Conservation (phyloP, 2,329 filamentous ascomycete genomes). For the Neofusicoccum sp. region DNA sequence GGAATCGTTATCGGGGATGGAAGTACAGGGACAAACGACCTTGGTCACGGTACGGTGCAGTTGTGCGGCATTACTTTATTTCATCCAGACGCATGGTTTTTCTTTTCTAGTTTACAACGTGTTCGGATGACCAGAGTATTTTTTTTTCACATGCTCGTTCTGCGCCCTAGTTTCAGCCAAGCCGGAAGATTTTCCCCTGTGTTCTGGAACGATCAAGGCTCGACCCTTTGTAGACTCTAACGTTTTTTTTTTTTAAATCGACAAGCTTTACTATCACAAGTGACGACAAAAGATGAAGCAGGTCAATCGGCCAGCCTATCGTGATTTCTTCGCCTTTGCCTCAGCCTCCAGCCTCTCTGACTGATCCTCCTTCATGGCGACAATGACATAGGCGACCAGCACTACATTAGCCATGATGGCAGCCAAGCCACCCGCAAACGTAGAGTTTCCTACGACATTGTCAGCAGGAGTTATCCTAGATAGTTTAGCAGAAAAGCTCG, state of each 20-base stretch:
- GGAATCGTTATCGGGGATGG: neutral
- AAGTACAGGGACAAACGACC: neutral
- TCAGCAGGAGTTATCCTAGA: too few relatives aligned
- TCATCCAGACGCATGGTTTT: too few relatives aligned
- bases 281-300: neutral
- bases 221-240: neutral
- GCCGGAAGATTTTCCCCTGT: too few relatives aligned
- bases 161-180: too few relatives aligned
- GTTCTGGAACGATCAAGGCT: too few relatives aligned
- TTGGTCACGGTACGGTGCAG: neutral
- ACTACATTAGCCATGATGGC: conserved; percentile 92
- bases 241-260: neutral
- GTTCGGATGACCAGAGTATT: too few relatives aligned
- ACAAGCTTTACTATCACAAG: neutral
- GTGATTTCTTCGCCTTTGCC: conserved; percentile 46
- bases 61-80: too few relatives aligned
- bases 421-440: conserved; percentile 80
- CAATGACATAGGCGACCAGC: conserved; percentile 84
- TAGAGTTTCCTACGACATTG: conserved; percentile 71
- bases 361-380: conserved; percentile 86
- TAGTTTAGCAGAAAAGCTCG: too few relatives aligned
- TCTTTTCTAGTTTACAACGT: too few relatives aligned
- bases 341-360: conserved; percentile 51
- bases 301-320: conserved; percentile 22
- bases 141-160: too few relatives aligned